A percentile compares a stretch with the other conserved stretches of the same genome.
These are phyloP conservation scores for Penicillium samsonianum DNA, from an alignment of 495 filamentous ascomycete genomes.

Conservation along the genomic window DNA sequence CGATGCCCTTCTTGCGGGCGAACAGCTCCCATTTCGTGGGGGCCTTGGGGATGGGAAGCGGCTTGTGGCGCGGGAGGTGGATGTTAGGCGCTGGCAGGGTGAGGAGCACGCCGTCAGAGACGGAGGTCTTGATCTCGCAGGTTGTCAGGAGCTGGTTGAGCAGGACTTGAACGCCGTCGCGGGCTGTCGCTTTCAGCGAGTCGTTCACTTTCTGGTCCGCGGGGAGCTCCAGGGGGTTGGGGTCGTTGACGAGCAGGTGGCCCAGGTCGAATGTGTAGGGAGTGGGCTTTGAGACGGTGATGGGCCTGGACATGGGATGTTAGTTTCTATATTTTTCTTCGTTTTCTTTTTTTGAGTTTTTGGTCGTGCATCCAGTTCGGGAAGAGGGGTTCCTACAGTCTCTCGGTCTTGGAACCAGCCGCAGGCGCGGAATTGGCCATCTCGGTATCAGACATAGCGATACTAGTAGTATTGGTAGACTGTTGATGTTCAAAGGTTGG, in stretches of 20 bases:
- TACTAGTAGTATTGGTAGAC: background rate
- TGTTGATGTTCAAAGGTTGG: constrained; percentile 6
- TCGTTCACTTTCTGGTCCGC: constrained; percentile 41
- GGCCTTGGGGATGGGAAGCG: constrained; percentile 73
- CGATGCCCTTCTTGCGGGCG: constrained; percentile 93
- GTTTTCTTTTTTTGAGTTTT: constrained; percentile 3
- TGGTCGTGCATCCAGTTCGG: background rate
- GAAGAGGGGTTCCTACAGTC: constrained; percentile 37
- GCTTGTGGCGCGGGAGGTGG: constrained; percentile 83
- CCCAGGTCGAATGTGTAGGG: constrained; percentile 93
- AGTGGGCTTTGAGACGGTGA: constrained; percentile 76
- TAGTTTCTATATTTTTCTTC: constrained; percentile 13
- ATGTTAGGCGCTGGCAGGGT: constrained; percentile 69
- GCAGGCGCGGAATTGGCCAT: constrained; percentile 32
- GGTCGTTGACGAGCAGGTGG: constrained; percentile 76
- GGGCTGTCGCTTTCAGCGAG: constrained; percentile 66
- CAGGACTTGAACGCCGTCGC: constrained; percentile 83
- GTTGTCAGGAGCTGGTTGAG: constrained; percentile 87
- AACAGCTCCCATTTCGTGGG: constrained; percentile 94
- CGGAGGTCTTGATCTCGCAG: constrained; percentile 67
- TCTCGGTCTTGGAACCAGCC: constrained; percentile 38
- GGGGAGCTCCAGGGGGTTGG: constrained; percentile 68
- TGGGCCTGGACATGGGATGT: constrained; percentile 38
- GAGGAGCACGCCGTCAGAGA: constrained; percentile 68
- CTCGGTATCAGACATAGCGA: constrained; percentile 33